Conservation (phyloP, 2,329 filamentous ascomycete genomes). For the Aspergillus aculeatus region DNA sequence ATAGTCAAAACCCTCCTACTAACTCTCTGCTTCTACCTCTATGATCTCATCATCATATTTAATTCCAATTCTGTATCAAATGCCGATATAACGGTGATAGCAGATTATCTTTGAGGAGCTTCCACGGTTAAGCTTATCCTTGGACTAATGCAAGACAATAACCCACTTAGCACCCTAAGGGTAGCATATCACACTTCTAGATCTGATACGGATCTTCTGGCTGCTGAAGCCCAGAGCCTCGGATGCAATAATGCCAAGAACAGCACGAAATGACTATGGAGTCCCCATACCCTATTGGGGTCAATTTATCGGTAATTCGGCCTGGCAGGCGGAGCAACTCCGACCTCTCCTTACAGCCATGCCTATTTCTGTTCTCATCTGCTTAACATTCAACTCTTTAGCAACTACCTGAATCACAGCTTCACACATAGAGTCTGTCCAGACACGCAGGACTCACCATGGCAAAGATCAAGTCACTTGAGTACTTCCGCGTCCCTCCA, state of each 20-base stretch:
- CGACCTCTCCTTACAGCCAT: slow-evolving; percentile 2
- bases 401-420: background rate
- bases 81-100: background rate
- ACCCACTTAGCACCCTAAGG: background rate
- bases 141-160: slow-evolving; percentile 4
- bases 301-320: slow-evolving; percentile 11
- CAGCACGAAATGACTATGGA: background rate
- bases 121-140: background rate
- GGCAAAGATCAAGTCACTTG: slow-evolving; percentile 64
- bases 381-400: background rate
- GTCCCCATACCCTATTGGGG: background rate
- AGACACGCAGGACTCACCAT: slow-evolving; percentile 38
- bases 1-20: background rate
- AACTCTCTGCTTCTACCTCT: no score
- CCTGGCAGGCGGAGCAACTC: slow-evolving; percentile 13
- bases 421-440: background rate
- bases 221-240: background rate
- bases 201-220: background rate
- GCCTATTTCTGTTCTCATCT: background rate
- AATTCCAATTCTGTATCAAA: background rate
- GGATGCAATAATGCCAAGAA: slow-evolving; percentile 1
- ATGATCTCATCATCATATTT: background rate
- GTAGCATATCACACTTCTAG: background rate
- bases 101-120: background rate
- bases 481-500: slow-evolving; percentile 73